These are phyloP conservation scores for Globisporangium uncinulatum DNA, from an alignment of 352 stramenopile genomes.

Conservation along the genomic window DNA sequence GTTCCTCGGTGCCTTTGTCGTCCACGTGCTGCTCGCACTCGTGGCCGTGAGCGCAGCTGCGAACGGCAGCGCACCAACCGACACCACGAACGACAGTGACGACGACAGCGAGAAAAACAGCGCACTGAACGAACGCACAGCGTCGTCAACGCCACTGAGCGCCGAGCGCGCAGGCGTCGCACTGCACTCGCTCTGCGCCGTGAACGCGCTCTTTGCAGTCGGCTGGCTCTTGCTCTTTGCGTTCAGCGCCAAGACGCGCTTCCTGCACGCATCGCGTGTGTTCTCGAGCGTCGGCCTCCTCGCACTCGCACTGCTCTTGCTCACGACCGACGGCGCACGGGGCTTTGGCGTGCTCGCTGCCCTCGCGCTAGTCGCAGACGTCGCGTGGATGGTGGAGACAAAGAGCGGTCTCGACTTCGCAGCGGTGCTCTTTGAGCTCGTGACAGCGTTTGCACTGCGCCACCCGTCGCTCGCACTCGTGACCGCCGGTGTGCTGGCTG, in stretches of 20 bases:
- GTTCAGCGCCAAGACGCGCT: conserved; percentile 70
- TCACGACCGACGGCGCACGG: conserved; percentile 43
- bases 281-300: conserved; percentile 58
- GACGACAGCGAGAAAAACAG: conserved; percentile 1
- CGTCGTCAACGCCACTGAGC: conserved; percentile 24
- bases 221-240: conserved; percentile 72
- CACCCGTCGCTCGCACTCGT: conserved; percentile 55
- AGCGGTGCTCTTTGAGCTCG: conserved; percentile 78
- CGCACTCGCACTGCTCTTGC: conserved; percentile 42
- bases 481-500: conserved; percentile 39
- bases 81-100: conserved; percentile 1
- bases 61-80: neutral
- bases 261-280: conserved; percentile 57
- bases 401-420: conserved; percentile 76
- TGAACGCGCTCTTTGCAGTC: conserved; percentile 67
- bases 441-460: conserved; percentile 55
- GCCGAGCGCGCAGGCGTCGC: conserved; percentile 19
- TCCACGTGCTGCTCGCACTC: conserved; percentile 50
- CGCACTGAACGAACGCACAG: conserved; percentile 15
- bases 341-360: conserved; percentile 41
- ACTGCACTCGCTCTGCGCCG: conserved; percentile 56
- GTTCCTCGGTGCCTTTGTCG: conserved; percentile 40
- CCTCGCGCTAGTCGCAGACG: conserved; percentile 39
- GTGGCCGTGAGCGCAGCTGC: conserved; percentile 21
- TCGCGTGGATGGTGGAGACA: conserved; percentile 64